A percentile compares a stretch with the other conserved stretches of the same genome.
These are phyloP conservation scores for Phaffia rhodozyma DNA, from an alignment of 1,284 basidiomycete genomes.

Conservation along the genomic window DNA sequence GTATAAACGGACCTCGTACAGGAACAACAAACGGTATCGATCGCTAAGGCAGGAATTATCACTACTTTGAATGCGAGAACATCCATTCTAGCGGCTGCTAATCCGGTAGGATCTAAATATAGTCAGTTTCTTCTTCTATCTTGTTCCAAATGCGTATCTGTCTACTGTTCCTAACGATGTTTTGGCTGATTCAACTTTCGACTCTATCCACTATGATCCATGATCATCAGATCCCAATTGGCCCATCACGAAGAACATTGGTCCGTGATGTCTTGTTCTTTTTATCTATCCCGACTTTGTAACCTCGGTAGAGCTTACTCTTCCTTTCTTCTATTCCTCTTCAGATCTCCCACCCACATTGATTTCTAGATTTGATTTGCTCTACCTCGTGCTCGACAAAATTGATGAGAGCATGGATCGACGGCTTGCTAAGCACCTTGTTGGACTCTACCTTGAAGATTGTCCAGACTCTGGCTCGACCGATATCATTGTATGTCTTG, in stretches of 20 bases:
- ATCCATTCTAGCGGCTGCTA: slow-evolving; percentile 92
- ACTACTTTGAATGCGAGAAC: slow-evolving; percentile 95
- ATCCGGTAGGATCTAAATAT: slow-evolving; percentile 93
- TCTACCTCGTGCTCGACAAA: slow-evolving; percentile 95
- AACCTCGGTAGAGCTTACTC: too few relatives aligned
- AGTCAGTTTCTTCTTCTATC: slow-evolving; percentile 27
- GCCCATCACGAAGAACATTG: slow-evolving; percentile 73
- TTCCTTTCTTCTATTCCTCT: slow-evolving; percentile 22
- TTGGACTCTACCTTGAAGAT: slow-evolving; percentile 88
- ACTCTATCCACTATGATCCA: too few relatives aligned
- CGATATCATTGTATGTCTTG: slow-evolving; percentile 60
- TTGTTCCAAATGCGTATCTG: not conserved
- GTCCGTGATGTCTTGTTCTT: not conserved
- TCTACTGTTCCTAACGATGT: not conserved
- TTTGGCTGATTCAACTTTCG: not conserved
- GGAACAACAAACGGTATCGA: slow-evolving; percentile 99
- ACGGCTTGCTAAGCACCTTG: slow-evolving; percentile 83
- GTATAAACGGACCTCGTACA: slow-evolving; percentile 28
- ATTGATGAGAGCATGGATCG: slow-evolving; percentile 83
- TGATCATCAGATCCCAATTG: slow-evolving; percentile 47
- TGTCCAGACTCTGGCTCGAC: slow-evolving; percentile 52
- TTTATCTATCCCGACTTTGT: too few relatives aligned
- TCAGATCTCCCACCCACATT: slow-evolving; percentile 80
- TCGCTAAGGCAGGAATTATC: slow-evolving; percentile 99
- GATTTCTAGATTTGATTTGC: slow-evolving; percentile 91